Percentiles rank a stretch among this genome's conserved stretches.
Evolutionary conservation across 2,329 filamentous ascomycete genomes (phyloP).

Genomic region (Phyllosticta citriasiana): DNA sequence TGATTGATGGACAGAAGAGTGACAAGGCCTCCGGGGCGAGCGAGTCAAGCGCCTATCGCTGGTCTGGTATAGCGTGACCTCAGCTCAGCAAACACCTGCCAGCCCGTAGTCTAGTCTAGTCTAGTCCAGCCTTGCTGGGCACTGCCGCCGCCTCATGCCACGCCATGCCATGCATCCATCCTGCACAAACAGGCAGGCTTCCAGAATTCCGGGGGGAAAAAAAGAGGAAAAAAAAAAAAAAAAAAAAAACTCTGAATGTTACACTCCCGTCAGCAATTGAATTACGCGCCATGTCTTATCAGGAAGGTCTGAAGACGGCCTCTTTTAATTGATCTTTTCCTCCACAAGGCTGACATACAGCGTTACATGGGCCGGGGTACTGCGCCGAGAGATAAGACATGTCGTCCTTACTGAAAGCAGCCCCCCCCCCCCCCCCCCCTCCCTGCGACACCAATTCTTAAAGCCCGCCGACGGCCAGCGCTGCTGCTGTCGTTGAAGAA

Average conservation of each 20-base stretch:
- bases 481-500: not conserved
- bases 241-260: not conserved
- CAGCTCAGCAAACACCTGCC: not conserved
- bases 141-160: no score
- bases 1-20: not conserved
- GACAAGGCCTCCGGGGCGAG: not conserved
- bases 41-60: not conserved
- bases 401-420: not conserved
- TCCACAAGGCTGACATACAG: not conserved
- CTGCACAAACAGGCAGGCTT: constrained; percentile 5
- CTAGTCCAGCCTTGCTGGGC: not conserved
- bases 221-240: no score
- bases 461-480: not conserved
- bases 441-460: constrained; percentile 4
- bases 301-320: constrained; percentile 5
- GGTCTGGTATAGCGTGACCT: not conserved
- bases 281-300: constrained; percentile 9
- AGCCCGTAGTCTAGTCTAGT: no score
- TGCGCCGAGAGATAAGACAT: not conserved
- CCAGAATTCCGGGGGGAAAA: not conserved
- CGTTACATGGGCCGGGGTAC: constrained; percentile 3
- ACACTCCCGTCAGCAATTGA: not conserved
- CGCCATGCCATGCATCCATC: no score
- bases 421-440: no score
- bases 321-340: not conserved